Evolutionary conservation across 2,329 filamentous ascomycete genomes (phyloP).

Genomic region (Fusarium sterilihyphosum): DNA sequence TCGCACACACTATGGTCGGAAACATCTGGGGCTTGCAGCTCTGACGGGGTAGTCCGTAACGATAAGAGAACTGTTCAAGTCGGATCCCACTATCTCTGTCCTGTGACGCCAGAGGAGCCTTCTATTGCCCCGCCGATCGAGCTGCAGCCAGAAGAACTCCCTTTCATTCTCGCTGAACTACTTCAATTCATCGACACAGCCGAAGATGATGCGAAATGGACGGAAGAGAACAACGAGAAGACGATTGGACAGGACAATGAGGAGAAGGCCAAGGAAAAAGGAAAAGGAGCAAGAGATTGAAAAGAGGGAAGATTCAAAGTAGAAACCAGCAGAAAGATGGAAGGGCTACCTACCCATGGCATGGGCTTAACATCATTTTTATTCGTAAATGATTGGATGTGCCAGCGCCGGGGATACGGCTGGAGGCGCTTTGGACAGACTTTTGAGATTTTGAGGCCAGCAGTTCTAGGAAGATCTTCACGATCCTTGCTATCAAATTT

Average conservation of each 20-base stretch:
- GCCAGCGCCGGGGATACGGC: background rate
- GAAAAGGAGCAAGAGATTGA: background rate
- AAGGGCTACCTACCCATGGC: background rate
- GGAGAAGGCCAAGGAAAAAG: background rate
- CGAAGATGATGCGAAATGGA: background rate
- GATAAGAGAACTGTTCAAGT: conserved; percentile 42
- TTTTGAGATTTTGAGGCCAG: conserved; percentile 3
- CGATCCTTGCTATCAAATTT: conserved; percentile 19
- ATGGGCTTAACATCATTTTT: conserved; percentile 3
- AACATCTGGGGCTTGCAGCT: conserved; percentile 20
- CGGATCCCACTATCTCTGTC: conserved; percentile 33
- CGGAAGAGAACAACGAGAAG: background rate
- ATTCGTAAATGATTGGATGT: conserved; percentile 12
- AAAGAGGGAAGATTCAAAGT: conserved; percentile 12
- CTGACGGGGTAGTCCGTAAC: conserved; percentile 41
- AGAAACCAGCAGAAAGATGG: background rate
- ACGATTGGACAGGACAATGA: background rate
- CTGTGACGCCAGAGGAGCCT: conserved; percentile 16
- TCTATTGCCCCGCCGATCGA: conserved; percentile 3
- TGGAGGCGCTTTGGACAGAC: conserved; percentile 5
- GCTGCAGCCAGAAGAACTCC: conserved; percentile 13
- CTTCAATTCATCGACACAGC: conserved; percentile 13
- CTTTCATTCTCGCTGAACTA: conserved; percentile 4
- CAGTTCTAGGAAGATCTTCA: conserved; percentile 5
- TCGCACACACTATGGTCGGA: conserved; percentile 10